Percentiles rank a stretch among this genome's conserved stretches.
Conservation (phyloP, 345 rosid species). For the Citropsis articulata region DNA sequence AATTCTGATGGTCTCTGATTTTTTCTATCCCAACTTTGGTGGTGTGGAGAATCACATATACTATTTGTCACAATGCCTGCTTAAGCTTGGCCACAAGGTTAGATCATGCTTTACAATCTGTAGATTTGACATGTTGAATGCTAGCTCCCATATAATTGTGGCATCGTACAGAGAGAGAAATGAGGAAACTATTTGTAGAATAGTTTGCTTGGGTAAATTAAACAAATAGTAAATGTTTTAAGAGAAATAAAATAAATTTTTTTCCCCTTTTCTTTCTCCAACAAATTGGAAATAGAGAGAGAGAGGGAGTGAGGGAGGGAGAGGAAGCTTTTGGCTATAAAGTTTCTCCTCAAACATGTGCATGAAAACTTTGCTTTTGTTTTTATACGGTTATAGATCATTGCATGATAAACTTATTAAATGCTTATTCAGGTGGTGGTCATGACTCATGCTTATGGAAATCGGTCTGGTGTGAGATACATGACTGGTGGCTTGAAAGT, state of each 20-base stretch:
- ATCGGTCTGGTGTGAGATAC: constrained; percentile 81
- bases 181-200: neutral
- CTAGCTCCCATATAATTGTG: neutral
- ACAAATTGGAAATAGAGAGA: neutral
- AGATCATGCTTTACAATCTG: constrained; percentile 3
- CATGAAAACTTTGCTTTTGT: neutral
- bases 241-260: neutral
- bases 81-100: constrained; percentile 96
- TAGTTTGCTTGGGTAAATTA: neutral
- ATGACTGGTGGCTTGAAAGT: constrained; percentile 92
- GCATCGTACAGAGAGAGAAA: neutral
- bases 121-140: constrained; percentile 1
- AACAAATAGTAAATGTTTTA: neutral
- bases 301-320: neutral
- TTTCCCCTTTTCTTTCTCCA: neutral
- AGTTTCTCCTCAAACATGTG: neutral
- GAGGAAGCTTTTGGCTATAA: neutral
- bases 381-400: neutral
- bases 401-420: neutral
- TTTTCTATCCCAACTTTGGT: constrained; percentile 95
- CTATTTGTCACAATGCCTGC: constrained; percentile 84
- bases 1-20: constrained; percentile 92
- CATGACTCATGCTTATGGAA: constrained; percentile 94
- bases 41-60: constrained; percentile 96
- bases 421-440: constrained; percentile 70